Conservation (phyloP, 148 eudicot species). For the Linanthus parryae region DNA sequence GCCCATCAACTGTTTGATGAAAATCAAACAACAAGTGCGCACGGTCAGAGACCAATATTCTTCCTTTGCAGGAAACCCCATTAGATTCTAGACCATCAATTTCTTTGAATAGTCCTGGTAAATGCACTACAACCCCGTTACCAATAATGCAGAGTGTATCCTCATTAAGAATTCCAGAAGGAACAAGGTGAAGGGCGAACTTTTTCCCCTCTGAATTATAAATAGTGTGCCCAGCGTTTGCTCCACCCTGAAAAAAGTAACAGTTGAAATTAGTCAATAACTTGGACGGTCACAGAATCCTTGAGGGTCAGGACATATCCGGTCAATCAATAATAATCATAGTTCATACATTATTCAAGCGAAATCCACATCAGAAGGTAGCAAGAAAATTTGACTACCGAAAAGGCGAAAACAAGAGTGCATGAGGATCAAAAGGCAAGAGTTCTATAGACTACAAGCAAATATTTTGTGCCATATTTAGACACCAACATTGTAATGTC, state of each 20-base stretch:
- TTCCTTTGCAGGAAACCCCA: slow-evolving; percentile 78
- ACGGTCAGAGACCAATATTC: slow-evolving; percentile 90
- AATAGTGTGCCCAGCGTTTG: slow-evolving; percentile 97
- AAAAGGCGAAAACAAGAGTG: too few relatives aligned
- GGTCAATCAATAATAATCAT: too few relatives aligned
- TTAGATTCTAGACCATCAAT: slow-evolving; percentile 82
- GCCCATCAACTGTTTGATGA: slow-evolving; percentile 82
- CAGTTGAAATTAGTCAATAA: not conserved
- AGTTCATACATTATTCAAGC: too few relatives aligned
- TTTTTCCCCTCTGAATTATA: slow-evolving; percentile 93
- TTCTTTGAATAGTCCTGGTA: slow-evolving; percentile 87
- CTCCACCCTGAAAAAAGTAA: slow-evolving; percentile 61
- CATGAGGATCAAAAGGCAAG: too few relatives aligned
- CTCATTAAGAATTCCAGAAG: slow-evolving; percentile 93
- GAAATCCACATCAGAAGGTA: too few relatives aligned
- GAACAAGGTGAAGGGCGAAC: slow-evolving; percentile 94
- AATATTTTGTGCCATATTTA: too few relatives aligned
- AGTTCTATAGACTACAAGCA: too few relatives aligned
- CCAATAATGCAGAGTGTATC: slow-evolving; percentile 87
- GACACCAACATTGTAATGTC: too few relatives aligned
- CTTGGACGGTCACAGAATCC: too few relatives aligned
- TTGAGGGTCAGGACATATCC: too few relatives aligned
- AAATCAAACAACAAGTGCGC: slow-evolving; percentile 91
- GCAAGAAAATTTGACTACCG: too few relatives aligned
- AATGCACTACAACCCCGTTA: slow-evolving; percentile 91